A percentile compares a stretch with the other conserved stretches of the same genome.
Evolutionary conservation across 345 rosid species (phyloP).

Genomic region (Euclidium syriacum): DNA sequence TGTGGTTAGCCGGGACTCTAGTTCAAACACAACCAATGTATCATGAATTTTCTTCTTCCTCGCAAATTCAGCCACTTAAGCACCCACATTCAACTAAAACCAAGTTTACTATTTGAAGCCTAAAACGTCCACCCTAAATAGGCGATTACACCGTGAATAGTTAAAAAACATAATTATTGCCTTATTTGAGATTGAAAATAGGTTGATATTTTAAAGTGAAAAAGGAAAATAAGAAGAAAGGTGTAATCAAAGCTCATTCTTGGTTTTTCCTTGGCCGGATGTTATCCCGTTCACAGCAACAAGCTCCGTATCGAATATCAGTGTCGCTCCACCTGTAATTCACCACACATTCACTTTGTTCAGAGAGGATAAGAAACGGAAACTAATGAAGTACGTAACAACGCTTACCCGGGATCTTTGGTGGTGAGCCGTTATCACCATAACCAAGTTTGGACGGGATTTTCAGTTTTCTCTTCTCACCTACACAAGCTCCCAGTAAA

Average conservation of each 20-base stretch:
- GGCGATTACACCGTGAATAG: too few relatives aligned
- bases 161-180: conserved; percentile 1
- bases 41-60: too few relatives aligned
- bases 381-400: neutral
- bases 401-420: conserved; percentile 77
- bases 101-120: too few relatives aligned
- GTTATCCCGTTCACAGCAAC: conserved; percentile 76
- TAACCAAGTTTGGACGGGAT: conserved; percentile 95
- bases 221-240: neutral
- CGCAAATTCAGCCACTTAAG: too few relatives aligned
- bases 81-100: too few relatives aligned
- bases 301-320: conserved; percentile 86
- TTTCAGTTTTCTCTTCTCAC: conserved; percentile 92
- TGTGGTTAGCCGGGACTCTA: too few relatives aligned
- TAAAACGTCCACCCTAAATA: too few relatives aligned
- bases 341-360: conserved; percentile 1
- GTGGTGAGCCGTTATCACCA: conserved; percentile 88
- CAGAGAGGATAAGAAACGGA: neutral
- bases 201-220: neutral
- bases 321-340: conserved; percentile 81
- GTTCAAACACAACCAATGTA: too few relatives aligned
- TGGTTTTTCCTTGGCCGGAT: conserved; percentile 29
- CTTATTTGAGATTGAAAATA: too few relatives aligned
- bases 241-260: conserved; percentile 28
- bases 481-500: conserved; percentile 74